Conservation (phyloP, 2,329 filamentous ascomycete genomes). For the Penicillium brasilianum region DNA sequence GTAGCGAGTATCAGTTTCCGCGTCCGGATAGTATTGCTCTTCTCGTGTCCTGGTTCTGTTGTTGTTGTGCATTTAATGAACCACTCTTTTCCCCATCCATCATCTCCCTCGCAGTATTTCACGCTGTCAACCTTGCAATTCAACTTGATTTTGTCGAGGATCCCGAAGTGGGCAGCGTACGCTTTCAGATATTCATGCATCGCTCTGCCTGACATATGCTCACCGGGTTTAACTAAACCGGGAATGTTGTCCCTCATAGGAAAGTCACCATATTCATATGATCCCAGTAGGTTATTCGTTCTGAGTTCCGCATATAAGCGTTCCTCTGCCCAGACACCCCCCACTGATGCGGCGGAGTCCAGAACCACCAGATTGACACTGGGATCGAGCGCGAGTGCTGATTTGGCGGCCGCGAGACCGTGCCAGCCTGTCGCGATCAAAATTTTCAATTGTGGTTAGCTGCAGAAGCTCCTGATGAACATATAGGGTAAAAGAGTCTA, state of each 20-base stretch:
- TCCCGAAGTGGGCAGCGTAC: conserved; percentile 57
- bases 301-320: conserved; percentile 68
- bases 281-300: conserved; percentile 71
- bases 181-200: conserved; percentile 61
- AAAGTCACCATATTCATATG: conserved; percentile 71
- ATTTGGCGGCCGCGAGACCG: conserved; percentile 64
- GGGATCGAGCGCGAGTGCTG: conserved; percentile 62
- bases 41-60: conserved; percentile 2
- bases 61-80: background rate
- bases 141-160: conserved; percentile 36
- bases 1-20: conserved; percentile 62
- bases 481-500: too few species aligned
- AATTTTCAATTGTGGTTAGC: conserved; percentile 5
- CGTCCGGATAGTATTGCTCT: conserved; percentile 23
- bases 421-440: conserved; percentile 44
- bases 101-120: too few species aligned
- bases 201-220: conserved; percentile 61
- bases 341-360: conserved; percentile 59
- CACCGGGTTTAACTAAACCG: conserved; percentile 43
- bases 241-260: conserved; percentile 63
- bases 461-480: too few species aligned
- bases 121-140: too few species aligned
- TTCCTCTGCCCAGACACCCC: conserved; percentile 69
- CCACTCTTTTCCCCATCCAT: too few species aligned
- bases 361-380: conserved; percentile 58